phyloP scores from a whole-genome alignment of 2,329 filamentous ascomycete species.

The Metarhizium anisopliae region DNA sequence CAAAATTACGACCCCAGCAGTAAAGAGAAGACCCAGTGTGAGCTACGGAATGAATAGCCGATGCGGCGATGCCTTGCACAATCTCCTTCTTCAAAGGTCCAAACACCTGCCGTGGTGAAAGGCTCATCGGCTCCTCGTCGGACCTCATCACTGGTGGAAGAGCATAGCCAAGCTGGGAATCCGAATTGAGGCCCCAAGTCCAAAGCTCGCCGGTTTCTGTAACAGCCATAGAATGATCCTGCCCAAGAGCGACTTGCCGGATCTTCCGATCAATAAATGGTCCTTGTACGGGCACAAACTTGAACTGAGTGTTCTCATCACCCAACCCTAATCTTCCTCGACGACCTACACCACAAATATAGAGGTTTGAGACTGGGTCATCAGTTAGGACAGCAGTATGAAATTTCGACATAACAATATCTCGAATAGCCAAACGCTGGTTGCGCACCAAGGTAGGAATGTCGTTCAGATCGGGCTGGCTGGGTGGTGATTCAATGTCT shows the following conservation, averaged over 20 bases:
- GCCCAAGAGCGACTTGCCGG: conserved; percentile 70
- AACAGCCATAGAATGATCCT: conserved; percentile 83
- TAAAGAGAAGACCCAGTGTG: conserved; percentile 75
- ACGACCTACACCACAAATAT: conserved; percentile 84
- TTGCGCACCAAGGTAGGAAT: conserved; percentile 67
- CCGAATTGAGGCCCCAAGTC: conserved; percentile 86
- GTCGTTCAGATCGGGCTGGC: conserved; percentile 31
- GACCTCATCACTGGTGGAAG: conserved; percentile 57
- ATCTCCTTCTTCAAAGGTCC: conserved; percentile 81
- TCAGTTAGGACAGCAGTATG: conserved; percentile 83
- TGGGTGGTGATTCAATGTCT: conserved; percentile 21
- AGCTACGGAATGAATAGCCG: conserved; percentile 82
- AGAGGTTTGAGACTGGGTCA: conserved; percentile 83
- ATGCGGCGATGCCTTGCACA: conserved; percentile 77
- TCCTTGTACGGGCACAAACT: conserved; percentile 72
- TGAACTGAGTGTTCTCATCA: conserved; percentile 82
- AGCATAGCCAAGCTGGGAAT: conserved; percentile 77
- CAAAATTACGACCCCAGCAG: conserved; percentile 92
- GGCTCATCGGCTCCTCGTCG: conserved; percentile 78
- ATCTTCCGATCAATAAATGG: conserved; percentile 69
- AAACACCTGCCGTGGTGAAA: conserved; percentile 78
- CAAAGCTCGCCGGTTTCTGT: conserved; percentile 83
- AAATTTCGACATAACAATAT: conserved; percentile 82
- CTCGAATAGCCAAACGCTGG: conserved; percentile 65
- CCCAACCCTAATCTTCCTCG: conserved; percentile 84